A percentile compares a stretch with the other conserved stretches of the same genome.
Conservation (phyloP, 371 early-diverging fungal genomes). For the Batkoa obscura region DNA sequence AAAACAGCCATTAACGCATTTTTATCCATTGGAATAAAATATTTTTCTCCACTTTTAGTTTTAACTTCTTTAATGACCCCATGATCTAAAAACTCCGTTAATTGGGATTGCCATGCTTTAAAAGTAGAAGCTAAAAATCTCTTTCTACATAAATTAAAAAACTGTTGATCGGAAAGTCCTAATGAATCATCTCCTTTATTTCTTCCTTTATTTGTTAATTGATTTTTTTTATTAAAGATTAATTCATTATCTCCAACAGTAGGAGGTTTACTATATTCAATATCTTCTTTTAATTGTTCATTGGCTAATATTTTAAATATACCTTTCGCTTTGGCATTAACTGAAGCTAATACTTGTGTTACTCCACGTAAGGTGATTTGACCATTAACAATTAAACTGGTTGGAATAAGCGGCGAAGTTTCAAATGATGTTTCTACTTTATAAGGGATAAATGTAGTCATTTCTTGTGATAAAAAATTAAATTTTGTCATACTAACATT, state of each 20-base stretch:
- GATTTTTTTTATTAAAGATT: too few species aligned
- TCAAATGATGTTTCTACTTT: constrained; percentile 67
- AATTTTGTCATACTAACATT: constrained; percentile 37
- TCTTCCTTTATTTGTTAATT: neutral
- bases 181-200: neutral
- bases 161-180: neutral
- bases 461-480: constrained; percentile 77
- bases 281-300: constrained; percentile 26
- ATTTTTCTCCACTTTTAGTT: neutral
- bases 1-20: too few species aligned
- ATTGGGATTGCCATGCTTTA: neutral
- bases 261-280: neutral
- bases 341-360: constrained; percentile 55
- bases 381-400: constrained; percentile 13
- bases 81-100: neutral
- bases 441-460: constrained; percentile 68
- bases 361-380: constrained; percentile 40
- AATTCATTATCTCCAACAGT: too few species aligned
- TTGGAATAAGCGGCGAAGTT: constrained; percentile 40
- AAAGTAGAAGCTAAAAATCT: neutral
- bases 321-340: constrained; percentile 62
- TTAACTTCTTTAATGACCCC: neutral
- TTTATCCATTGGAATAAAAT: neutral
- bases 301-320: constrained; percentile 56
- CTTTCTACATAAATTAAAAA: neutral